Evolutionary conservation across 768 basidiomycete genomes (phyloP), one percentile per base, ranked within the genome.

Genomic region (Russula olivacea): DNA sequence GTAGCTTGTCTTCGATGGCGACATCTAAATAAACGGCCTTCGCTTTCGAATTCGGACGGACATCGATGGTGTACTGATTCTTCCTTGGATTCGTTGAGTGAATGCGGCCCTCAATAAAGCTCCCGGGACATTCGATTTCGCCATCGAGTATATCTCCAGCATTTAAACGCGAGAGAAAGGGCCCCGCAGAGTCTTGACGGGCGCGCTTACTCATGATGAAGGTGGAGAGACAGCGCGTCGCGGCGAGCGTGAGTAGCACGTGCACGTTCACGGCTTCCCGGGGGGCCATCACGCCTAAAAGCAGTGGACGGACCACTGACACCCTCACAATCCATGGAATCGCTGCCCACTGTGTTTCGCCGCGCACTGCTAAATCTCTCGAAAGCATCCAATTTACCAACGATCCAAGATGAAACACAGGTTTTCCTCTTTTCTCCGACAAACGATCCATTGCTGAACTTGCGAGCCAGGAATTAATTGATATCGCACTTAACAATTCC

Each of bases 401-500:
- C 78, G 3, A 73, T 77, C 32, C 66, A 77, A 53, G 76, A 79
- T 59, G 75, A 74, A 47, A 81, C 81, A 7, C 81, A 83, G 74
- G 81, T 77, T 12, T 65, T 7, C 0, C 0, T 11, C 7, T 15
- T 45, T 2, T 15, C 43, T 11, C 12, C 49, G 21, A n/a, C 17
- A 45, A 36, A 51, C 19, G 19, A 48, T 15, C 11, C 23, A 19
- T 4, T 8, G 7, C 36, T 40, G 25, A 59, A 49, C 21, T 9
- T 12, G 6, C 60, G 49, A 68, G 45, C 12, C 63, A 93, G 91
- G 79, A 83, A 66, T 73, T 89, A 58, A 72, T 91, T 30, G 76
- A 78, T 47, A 77, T 79, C 52, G 77, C 83, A 48, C 71, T 88
- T 55, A 71, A 73, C 8, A 83, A 91, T 75, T 75, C 93, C 34